Percentiles rank a stretch among this genome's conserved stretches.
phyloP scores from a whole-genome alignment of 2,329 filamentous ascomycete genomes.

The Lachnellula subtilissima region DNA sequence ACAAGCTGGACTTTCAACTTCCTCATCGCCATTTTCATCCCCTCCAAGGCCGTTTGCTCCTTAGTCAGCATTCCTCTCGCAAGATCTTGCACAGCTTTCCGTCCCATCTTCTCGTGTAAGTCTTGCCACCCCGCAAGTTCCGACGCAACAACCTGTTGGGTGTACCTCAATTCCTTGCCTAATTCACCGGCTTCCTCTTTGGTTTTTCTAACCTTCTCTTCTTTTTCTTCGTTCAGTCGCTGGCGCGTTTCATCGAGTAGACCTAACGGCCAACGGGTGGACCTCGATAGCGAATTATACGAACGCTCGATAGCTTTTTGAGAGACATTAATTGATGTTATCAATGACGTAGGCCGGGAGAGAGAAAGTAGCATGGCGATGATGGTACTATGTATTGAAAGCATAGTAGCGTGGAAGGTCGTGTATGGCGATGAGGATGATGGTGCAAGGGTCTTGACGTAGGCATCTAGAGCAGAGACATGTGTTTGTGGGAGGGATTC shows the following conservation, averaged over 20 bases:
- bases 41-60: constrained; percentile 74
- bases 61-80: constrained; percentile 73
- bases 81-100: constrained; percentile 69
- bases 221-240: constrained; percentile 76
- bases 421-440: constrained; percentile 69
- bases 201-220: constrained; percentile 69
- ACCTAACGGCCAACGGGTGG: constrained; percentile 73
- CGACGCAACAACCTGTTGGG: constrained; percentile 85
- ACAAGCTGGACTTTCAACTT: constrained; percentile 22
- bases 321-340: constrained; percentile 68
- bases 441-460: constrained; percentile 59
- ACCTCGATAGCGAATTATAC: constrained; percentile 67
- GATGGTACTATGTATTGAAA: constrained; percentile 79
- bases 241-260: constrained; percentile 84
- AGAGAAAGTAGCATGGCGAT: constrained; percentile 76
- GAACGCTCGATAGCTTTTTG: constrained; percentile 75
- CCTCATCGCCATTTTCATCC: constrained; percentile 73
- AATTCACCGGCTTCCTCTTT: constrained; percentile 67
- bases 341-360: constrained; percentile 71
- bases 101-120: constrained; percentile 72
- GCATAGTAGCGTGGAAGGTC: constrained; percentile 68
- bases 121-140: constrained; percentile 95
- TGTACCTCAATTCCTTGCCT: constrained; percentile 81
- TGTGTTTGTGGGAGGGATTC: constrained; percentile 66
- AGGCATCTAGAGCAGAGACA: constrained; percentile 65